Base-by-base conservation (phyloP, 1,284 basidiomycete genomes). In the Pseudozyma sp. region DNA sequence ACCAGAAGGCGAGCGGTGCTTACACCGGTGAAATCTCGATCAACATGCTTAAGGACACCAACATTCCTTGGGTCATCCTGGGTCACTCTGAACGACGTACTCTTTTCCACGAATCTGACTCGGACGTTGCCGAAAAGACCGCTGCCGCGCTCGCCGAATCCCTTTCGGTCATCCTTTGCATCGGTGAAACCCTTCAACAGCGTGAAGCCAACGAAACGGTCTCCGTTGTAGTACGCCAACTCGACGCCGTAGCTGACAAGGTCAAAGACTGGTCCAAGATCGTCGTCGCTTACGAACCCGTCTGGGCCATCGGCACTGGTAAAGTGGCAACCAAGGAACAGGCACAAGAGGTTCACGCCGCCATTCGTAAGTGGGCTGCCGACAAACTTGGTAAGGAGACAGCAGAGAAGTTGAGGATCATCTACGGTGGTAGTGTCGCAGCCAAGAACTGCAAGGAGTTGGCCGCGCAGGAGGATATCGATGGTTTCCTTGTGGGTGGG, bases 401-500 rank as follows among this genome's bases (percentile, higher is more conserved):
- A 34, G 93, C 93, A n/a, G 90, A 90, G 74, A 86, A 86, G 43
- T 92, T 91, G 39, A 90, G 95, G 73, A 91, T 98, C 86, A 94
- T 99, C 86, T 99, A 99, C 86, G 97, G 96, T 57, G 96, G 97
- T 44, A 93, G 91, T 72, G 97, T 99, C 67, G 93, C 89, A 59
- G 94, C 90, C 43, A 89, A 89, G 79, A 98, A 97, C 88, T 92
- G 90, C 88, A 89, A 89, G 81, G 94, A 97, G 85, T 74, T 81
- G 52, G 59, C 71, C 19, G 58, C 64, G 49, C 91, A 93, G 84
- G 87, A 88, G 11, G 95, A 98, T 86, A 92, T 99, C 64, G 95
- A 98, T 86, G 96, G 96, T n/a, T 98, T 98, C 92, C 91, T 99
- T 75, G 97, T 99, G 42, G 97, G 97, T 44, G 96, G 96, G 35